These are phyloP conservation scores for Chaetomium strumarium DNA, from an alignment of 2,329 filamentous ascomycete species.

Conservation along the genomic window DNA sequence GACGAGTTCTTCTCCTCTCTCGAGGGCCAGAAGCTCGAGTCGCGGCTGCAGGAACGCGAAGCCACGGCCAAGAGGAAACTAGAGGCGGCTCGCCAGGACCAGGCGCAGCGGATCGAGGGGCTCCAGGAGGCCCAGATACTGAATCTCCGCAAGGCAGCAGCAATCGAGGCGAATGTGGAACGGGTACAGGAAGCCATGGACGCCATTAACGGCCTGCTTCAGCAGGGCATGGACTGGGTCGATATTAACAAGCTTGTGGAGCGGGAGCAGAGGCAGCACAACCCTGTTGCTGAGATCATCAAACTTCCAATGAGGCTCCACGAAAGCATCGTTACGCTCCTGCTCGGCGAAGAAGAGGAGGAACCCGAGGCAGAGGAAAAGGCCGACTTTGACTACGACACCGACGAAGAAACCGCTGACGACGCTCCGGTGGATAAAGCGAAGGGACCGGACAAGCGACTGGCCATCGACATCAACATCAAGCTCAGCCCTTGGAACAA, in stretches of 20 bases:
- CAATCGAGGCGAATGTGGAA: constrained; percentile 85
- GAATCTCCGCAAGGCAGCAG: constrained; percentile 81
- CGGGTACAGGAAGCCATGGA: constrained; percentile 89
- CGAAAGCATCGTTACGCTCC: constrained; percentile 81
- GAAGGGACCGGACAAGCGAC: constrained; percentile 43
- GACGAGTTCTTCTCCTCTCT: constrained; percentile 97
- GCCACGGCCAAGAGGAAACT: constrained; percentile 75
- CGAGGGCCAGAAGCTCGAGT: constrained; percentile 88
- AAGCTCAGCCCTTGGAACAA: constrained; percentile 80
- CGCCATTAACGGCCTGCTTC: constrained; percentile 85
- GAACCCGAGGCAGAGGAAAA: constrained; percentile 46
- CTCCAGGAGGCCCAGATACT: constrained; percentile 74
- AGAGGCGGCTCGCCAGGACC: constrained; percentile 76
- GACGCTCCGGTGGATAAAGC: constrained; percentile 32
- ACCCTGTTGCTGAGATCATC: constrained; percentile 82
- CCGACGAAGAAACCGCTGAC: constrained; percentile 51
- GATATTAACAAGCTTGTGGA: constrained; percentile 85
- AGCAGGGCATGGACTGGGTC: constrained; percentile 95
- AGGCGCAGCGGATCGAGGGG: constrained; percentile 76
- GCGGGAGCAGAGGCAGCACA: constrained; percentile 72
- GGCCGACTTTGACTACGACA: constrained; percentile 47
- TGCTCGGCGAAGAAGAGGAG: constrained; percentile 66
- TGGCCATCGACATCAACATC: constrained; percentile 82
- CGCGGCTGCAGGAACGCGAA: constrained; percentile 74
- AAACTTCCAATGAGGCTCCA: constrained; percentile 80